A percentile compares a stretch with the other conserved stretches of the same genome.
These are phyloP conservation scores for Myxozyma kluyveri DNA, from an alignment of 805 yeast species.

Conservation along the genomic window DNA sequence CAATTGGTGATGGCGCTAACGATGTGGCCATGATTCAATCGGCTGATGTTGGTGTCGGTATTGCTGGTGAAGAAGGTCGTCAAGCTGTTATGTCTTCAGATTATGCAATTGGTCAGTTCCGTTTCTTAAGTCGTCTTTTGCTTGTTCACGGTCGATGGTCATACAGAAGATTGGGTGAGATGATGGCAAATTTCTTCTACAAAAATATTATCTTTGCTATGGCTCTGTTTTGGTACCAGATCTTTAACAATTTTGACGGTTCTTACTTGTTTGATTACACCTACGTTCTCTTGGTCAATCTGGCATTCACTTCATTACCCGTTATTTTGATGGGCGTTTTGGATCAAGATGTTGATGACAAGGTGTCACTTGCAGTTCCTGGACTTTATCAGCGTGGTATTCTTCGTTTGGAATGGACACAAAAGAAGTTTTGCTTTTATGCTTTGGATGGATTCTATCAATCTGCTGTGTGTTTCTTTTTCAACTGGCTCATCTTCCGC, in stretches of 20 bases:
- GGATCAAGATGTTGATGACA: slow-evolving; percentile 73
- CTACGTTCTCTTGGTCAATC: slow-evolving; percentile 70
- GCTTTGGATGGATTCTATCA: slow-evolving; percentile 72
- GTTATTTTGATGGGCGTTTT: slow-evolving; percentile 68
- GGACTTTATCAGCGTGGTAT: slow-evolving; percentile 69
- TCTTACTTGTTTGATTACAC: slow-evolving; percentile 76
- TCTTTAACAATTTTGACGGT: slow-evolving; percentile 67
- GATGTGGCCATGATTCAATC: slow-evolving; percentile 88
- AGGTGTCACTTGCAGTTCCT: slow-evolving; percentile 64
- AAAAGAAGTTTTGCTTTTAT: slow-evolving; percentile 56
- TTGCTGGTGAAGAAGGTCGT: slow-evolving; percentile 84
- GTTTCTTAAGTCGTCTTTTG: slow-evolving; percentile 61
- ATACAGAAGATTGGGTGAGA: slow-evolving; percentile 67
- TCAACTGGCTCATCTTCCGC: slow-evolving; percentile 58
- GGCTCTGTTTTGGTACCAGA: slow-evolving; percentile 75
- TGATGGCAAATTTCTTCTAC: slow-evolving; percentile 76
- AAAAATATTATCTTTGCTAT: slow-evolving; percentile 72
- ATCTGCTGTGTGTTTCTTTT: slow-evolving; percentile 64
- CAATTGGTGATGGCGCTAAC: slow-evolving; percentile 84
- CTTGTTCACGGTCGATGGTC: slow-evolving; percentile 86
- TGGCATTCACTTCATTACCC: slow-evolving; percentile 78
- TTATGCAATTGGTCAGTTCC: slow-evolving; percentile 77
- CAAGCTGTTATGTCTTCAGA: slow-evolving; percentile 87
- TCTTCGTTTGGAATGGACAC: slow-evolving; percentile 60
- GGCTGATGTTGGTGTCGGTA: slow-evolving; percentile 81